A percentile compares a stretch with the other conserved stretches of the same genome.
Evolutionary conservation across 306 rosid species (phyloP).

Genomic region (Medicago ruthenica): DNA sequence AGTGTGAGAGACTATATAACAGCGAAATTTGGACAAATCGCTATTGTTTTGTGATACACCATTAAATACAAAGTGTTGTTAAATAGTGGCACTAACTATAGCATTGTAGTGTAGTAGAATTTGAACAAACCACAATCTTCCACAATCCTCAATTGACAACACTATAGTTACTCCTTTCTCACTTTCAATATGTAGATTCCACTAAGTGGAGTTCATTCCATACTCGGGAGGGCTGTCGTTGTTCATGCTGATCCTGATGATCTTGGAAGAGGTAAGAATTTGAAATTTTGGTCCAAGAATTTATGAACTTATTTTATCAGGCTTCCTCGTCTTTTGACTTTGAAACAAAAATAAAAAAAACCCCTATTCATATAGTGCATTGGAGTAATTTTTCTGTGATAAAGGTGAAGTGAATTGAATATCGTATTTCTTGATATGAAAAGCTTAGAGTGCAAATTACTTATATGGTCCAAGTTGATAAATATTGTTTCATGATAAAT

Average conservation of each 20-base stretch:
- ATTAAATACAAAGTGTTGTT: too few relatives aligned
- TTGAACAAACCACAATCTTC: too few relatives aligned
- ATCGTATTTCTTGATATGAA: conserved; percentile 1
- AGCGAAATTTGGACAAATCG: too few relatives aligned
- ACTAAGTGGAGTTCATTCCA: conserved; percentile 64
- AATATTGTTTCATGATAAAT: conserved; percentile 4
- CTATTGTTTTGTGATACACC: too few relatives aligned
- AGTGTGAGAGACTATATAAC: too few relatives aligned
- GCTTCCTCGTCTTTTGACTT: conserved; percentile 14
- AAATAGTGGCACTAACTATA: too few relatives aligned
- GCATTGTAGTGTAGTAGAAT: too few relatives aligned
- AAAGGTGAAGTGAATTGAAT: background rate
- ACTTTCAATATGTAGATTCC: conserved; percentile 42
- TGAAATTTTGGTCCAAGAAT: conserved; percentile 25
- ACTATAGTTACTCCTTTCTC: too few relatives aligned
- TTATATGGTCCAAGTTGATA: background rate
- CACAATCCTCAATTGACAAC: too few relatives aligned
- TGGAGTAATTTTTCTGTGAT: conserved; percentile 2
- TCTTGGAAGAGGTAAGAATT: conserved; percentile 69
- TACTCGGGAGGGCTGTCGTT: conserved; percentile 71
- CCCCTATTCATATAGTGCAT: too few relatives aligned
- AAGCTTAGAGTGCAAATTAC: conserved; percentile 10
- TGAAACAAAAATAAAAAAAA: too few relatives aligned
- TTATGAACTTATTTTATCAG: conserved; percentile 14
- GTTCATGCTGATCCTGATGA: conserved; percentile 85